These are phyloP conservation scores for Arthrobotrys conoides DNA, from an alignment of 2,329 filamentous ascomycete genomes.

Conservation along the genomic window DNA sequence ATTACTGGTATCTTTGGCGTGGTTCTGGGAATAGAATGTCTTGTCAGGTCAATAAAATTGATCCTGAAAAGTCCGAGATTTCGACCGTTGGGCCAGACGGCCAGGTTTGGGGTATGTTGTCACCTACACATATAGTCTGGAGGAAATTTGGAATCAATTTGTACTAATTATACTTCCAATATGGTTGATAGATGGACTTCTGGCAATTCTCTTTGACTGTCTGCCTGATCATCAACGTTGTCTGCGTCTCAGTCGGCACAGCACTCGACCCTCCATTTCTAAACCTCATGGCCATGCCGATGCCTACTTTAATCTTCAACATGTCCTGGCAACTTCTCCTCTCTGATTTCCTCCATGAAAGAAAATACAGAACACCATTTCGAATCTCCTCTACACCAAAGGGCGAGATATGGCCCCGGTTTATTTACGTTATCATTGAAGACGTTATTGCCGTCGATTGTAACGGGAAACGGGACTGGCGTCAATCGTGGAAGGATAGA, in stretches of 20 bases:
- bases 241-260: conserved; percentile 56
- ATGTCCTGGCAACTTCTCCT: conserved; percentile 58
- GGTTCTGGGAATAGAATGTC: conserved; percentile 50
- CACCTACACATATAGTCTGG: neutral
- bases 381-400: conserved; percentile 53
- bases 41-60: conserved; percentile 52
- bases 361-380: conserved; percentile 52
- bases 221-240: conserved; percentile 57
- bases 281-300: conserved; percentile 58
- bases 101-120: conserved; percentile 49
- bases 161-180: conserved; percentile 4
- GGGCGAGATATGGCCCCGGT: conserved; percentile 53
- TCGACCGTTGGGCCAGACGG: conserved; percentile 48
- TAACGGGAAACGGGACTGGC: conserved; percentile 57
- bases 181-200: conserved; percentile 48
- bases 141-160: neutral
- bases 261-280: conserved; percentile 50
- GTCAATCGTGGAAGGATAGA: conserved; percentile 55
- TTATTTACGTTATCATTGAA: conserved; percentile 60
- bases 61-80: conserved; percentile 39
- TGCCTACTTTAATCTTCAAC: conserved; percentile 59
- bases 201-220: conserved; percentile 50
- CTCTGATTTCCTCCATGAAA: conserved; percentile 54
- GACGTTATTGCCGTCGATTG: conserved; percentile 60
- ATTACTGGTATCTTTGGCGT: conserved; percentile 60